Evolutionary conservation across 1,284 basidiomycete genomes (phyloP).

Genomic region (Ustilago trichophora): DNA sequence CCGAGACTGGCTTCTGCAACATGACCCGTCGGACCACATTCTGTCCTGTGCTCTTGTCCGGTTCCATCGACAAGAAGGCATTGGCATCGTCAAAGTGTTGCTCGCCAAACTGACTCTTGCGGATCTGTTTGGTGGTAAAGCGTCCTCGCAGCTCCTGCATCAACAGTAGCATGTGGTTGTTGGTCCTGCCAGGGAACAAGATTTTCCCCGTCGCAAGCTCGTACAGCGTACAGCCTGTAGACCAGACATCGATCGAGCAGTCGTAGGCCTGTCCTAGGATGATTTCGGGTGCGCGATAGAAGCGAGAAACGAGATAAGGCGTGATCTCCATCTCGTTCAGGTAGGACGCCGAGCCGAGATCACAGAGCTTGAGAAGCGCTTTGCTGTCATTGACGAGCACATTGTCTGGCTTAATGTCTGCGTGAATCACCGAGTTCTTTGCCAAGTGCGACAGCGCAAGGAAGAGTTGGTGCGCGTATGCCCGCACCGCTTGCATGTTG

Average conservation of each 20-base stretch:
- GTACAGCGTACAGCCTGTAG: conserved; percentile 95
- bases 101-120: conserved; percentile 89
- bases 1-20: conserved; percentile 82
- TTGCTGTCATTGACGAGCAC: conserved; percentile 83
- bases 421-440: conserved; percentile 93
- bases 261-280: conserved; percentile 96
- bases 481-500: conserved; percentile 94
- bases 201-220: conserved; percentile 99
- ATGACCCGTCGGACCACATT: conserved; percentile 82
- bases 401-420: conserved; percentile 76
- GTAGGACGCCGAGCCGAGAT: conserved; percentile 94
- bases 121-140: conserved; percentile 91
- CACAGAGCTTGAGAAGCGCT: conserved; percentile 91
- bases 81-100: conserved; percentile 92
- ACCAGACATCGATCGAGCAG: conserved; percentile 93
- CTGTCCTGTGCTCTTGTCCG: conserved; percentile 67
- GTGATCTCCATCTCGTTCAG: conserved; percentile 95
- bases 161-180: conserved; percentile 89
- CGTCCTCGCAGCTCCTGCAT: conserved; percentile 90
- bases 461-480: conserved; percentile 96
- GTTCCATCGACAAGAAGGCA: conserved; percentile 56
- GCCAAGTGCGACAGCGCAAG: conserved; percentile 83
- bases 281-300: conserved; percentile 98
- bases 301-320: conserved; percentile 95
- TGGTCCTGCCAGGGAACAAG: conserved; percentile 92